A percentile compares a stretch with the other conserved stretches of the same genome.
Evolutionary conservation across 768 basidiomycete species (phyloP).

Genomic region (Amanita subjunquillea): DNA sequence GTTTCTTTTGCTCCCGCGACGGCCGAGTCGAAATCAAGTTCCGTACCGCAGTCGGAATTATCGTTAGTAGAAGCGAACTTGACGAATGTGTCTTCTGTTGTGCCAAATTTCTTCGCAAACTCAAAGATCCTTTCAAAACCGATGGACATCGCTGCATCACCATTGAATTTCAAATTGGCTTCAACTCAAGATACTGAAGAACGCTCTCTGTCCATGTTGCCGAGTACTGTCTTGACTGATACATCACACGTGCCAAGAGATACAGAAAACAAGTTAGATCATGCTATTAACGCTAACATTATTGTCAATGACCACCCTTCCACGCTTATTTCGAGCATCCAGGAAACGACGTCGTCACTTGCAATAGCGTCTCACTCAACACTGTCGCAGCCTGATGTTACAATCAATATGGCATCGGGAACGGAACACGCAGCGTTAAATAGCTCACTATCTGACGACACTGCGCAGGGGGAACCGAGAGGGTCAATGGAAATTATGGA

Average conservation of each 20-base stretch:
- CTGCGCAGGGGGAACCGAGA: neutral
- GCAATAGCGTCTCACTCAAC: neutral
- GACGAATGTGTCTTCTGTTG: constrained; percentile 10
- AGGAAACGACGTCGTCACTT: neutral
- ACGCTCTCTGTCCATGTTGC: neutral
- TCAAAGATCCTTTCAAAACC: constrained; percentile 37
- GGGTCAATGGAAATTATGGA: neutral
- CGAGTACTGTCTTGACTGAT: neutral
- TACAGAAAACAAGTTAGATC: neutral
- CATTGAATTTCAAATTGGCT: constrained; percentile 12
- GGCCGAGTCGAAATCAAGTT: neutral
- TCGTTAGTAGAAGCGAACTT: neutral
- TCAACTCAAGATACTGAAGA: neutral
- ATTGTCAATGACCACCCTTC: neutral
- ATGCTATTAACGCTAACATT: neutral
- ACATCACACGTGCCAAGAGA: neutral
- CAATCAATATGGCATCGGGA: neutral
- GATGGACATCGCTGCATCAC: constrained; percentile 17
- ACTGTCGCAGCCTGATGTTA: neutral
- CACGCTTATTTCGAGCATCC: neutral
- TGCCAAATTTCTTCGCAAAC: constrained; percentile 59
- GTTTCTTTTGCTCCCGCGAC: neutral
- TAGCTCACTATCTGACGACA: neutral
- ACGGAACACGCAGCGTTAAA: neutral
- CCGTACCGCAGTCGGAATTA: neutral